Evolutionary conservation across 2,329 filamentous ascomycete genomes (phyloP).

Genomic region (Chaetomium olivaceum): DNA sequence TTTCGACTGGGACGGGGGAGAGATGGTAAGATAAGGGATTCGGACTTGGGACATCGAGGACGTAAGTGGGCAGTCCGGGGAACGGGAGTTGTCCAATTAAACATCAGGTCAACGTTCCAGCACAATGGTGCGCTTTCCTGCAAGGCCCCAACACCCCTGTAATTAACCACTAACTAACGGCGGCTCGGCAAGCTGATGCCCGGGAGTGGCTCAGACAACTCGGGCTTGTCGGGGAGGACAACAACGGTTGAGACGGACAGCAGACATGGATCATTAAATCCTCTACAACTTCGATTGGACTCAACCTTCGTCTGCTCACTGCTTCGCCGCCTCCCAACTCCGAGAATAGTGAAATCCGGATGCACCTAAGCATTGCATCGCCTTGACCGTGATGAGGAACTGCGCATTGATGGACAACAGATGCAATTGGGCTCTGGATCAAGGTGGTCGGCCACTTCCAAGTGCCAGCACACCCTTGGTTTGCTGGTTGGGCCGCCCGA

Average conservation of each 20-base stretch:
- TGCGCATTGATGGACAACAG: background rate
- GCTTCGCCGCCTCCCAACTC: background rate
- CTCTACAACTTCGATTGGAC: background rate
- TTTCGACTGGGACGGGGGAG: background rate
- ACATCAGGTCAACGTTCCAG: background rate
- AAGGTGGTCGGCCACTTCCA: background rate
- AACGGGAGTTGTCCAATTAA: background rate
- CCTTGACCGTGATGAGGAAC: background rate
- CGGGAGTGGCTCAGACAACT: background rate
- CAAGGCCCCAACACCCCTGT: slow-evolving; percentile 1
- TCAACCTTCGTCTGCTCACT: background rate
- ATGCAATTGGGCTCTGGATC: background rate
- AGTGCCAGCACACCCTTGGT: background rate
- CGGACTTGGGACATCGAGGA: background rate
- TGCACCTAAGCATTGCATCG: background rate
- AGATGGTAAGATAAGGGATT: background rate
- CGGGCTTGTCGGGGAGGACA: no score
- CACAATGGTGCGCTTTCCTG: background rate
- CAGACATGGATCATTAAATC: background rate
- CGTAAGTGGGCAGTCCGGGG: background rate
- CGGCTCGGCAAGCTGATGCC: background rate
- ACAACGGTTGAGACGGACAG: background rate
- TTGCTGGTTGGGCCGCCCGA: background rate
- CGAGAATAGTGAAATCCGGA: background rate
- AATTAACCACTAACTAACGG: background rate